phyloP scores from a whole-genome alignment of 2,329 filamentous ascomycete species.

The Epichloe uncinata region DNA sequence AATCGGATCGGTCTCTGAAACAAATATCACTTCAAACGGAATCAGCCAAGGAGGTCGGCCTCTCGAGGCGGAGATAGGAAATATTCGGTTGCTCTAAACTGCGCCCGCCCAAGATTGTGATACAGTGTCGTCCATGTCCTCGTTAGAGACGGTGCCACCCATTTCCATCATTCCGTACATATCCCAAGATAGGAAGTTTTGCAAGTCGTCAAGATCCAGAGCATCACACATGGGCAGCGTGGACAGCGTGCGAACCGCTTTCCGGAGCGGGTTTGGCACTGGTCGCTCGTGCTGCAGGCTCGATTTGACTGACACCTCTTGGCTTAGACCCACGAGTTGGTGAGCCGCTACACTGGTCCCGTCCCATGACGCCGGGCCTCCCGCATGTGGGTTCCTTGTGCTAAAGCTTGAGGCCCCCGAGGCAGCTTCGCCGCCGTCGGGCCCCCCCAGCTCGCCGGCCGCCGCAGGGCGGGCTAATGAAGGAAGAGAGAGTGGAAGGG shows the following conservation, averaged over 20 bases:
- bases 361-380: conserved; percentile 13
- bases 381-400: conserved; percentile 11
- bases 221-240: conserved; percentile 21
- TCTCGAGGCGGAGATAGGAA: too few relatives aligned
- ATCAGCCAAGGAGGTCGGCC: too few relatives aligned
- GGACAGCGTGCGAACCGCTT: conserved; percentile 9
- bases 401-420: conserved; percentile 10
- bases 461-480: conserved; percentile 10
- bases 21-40: too few relatives aligned
- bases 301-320: conserved; percentile 14
- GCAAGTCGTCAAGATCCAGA: conserved; percentile 25
- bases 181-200: conserved; percentile 27
- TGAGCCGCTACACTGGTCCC: conserved; percentile 14
- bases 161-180: conserved; percentile 29
- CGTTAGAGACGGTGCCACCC: conserved; percentile 22
- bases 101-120: conserved; percentile 18
- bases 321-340: conserved; percentile 13
- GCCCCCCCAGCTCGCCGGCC: conserved; percentile 3
- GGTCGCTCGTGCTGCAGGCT: conserved; percentile 26
- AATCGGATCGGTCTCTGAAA: too few relatives aligned
- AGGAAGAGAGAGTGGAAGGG: conserved; percentile 12
- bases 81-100: too few relatives aligned
- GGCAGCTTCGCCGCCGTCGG: conserved; percentile 7
- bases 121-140: conserved; percentile 21
- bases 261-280: conserved; percentile 15